Evolutionary conservation across 306 rosid species (phyloP).

Genomic region (Macrotyloma uniflorum): DNA sequence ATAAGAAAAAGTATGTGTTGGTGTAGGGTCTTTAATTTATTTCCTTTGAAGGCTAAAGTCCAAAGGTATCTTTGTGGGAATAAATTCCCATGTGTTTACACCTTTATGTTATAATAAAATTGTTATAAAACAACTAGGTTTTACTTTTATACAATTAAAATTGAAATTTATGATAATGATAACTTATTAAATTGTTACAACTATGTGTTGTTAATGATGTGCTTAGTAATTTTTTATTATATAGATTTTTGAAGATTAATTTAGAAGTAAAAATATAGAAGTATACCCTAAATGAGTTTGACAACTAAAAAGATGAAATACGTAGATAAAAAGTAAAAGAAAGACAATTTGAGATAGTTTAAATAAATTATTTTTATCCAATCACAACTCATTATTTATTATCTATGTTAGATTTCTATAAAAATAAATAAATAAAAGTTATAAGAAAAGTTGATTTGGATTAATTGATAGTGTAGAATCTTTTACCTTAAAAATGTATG

Average conservation of each 20-base stretch:
- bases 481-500: not conserved
- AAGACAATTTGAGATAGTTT: too few species aligned
- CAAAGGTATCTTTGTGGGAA: not conserved
- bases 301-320: too few species aligned
- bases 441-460: not conserved
- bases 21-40: not conserved
- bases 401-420: not conserved
- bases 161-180: not conserved
- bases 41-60: not conserved
- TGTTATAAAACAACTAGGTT: not conserved
- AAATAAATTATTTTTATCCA: too few species aligned
- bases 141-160: not conserved
- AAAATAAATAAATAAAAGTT: too few species aligned
- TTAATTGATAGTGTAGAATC: not conserved
- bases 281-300: too few species aligned
- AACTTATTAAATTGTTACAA: not conserved
- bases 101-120: not conserved
- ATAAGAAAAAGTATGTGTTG: not conserved
- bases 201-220: too few species aligned
- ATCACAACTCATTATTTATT: too few species aligned
- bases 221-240: too few species aligned
- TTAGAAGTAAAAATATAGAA: too few species aligned
- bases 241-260: too few species aligned
- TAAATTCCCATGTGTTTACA: not conserved
- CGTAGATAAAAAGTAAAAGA: too few species aligned